Evolutionary conservation across 805 yeast species (phyloP).

Genomic region (Tetrapisispora nanseiensis): DNA sequence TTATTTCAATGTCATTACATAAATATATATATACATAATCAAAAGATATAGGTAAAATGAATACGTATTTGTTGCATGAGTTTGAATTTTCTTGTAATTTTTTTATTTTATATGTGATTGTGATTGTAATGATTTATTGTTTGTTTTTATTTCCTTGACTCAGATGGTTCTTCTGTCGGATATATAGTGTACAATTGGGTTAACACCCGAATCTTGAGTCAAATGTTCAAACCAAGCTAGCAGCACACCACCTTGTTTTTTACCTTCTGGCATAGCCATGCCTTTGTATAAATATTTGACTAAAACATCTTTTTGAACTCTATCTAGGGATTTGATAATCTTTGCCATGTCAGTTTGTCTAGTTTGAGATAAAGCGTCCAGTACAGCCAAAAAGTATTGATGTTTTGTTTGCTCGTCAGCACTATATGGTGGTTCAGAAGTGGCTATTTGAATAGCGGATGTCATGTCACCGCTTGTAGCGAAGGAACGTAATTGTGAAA

Average conservation of each 20-base stretch:
- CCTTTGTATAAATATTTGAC: slow-evolving; percentile 80
- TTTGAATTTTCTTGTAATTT: not conserved
- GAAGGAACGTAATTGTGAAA: slow-evolving; percentile 49
- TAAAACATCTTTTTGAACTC: slow-evolving; percentile 65
- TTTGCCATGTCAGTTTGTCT: slow-evolving; percentile 56
- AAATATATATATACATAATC: not conserved
- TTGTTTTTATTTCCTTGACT: slow-evolving; percentile 3
- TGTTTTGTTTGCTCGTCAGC: slow-evolving; percentile 42
- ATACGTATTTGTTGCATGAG: slow-evolving; percentile 1
- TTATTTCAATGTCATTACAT: not conserved
- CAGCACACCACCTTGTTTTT: slow-evolving; percentile 76
- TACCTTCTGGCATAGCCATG: slow-evolving; percentile 68
- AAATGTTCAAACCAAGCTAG: slow-evolving; percentile 90
- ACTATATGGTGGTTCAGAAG: slow-evolving; percentile 76
- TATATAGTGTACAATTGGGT: slow-evolving; percentile 77
- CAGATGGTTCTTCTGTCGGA: slow-evolving; percentile 76
- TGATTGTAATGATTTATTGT: not conserved
- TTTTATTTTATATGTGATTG: not conserved
- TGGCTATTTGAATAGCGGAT: slow-evolving; percentile 54
- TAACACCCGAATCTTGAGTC: slow-evolving; percentile 74
- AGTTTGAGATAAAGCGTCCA: slow-evolving; percentile 62
- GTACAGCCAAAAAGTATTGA: slow-evolving; percentile 44
- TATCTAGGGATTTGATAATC: slow-evolving; percentile 47
- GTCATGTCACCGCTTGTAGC: slow-evolving; percentile 63
- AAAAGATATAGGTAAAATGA: not conserved